Evolutionary conservation across 345 rosid species (phyloP), one percentile per base, ranked within the genome.

Genomic region (Eucalyptus viminalis): DNA sequence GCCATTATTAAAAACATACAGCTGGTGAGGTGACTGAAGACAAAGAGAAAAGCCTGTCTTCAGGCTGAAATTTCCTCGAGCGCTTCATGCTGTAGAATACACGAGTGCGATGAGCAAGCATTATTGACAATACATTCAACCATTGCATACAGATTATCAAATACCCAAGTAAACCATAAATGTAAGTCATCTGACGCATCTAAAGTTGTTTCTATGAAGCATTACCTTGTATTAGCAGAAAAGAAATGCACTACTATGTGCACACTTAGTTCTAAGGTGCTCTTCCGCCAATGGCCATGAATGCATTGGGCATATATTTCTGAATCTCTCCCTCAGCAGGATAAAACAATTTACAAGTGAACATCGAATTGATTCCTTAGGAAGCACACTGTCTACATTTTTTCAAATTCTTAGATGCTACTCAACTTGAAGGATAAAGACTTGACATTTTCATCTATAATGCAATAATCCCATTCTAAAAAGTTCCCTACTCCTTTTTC

Each of bases 1-100:
- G 83, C 29, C 83, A 69, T 45, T 50, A 44, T 27, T 25, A 15
- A 65, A 89, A 81, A 95, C 97, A 87, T 93, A 97, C 99, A 50
- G 99, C 98, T 1, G 96, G 98, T 69, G 99, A 98, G 72, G 99
- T 96, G 87, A 96, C 96, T 43, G 99, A 98, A 62, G 99, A 98
- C 87, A 98, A 91, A 37, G 99, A 98, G 94, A 97, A 95, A 81
- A 97, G 95, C 93, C 99, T 94, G 80, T 98, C 99, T 93, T 98
- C 99, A 85, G 96, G 96, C 94, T 97, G 98, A 90, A 98, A 98
- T 93, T 97, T 98, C 92, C 97, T 94, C 10, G 99, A 95, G 89
- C 99, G 97, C 95, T 97, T 98, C 94, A 95, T 94, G 91, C 99
- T 97, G 92, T 93, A 90, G 85, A 43, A 58, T 72, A 53, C 29